Conservation (phyloP, 495 filamentous ascomycete species). For the Neurospora terricola region DNA sequence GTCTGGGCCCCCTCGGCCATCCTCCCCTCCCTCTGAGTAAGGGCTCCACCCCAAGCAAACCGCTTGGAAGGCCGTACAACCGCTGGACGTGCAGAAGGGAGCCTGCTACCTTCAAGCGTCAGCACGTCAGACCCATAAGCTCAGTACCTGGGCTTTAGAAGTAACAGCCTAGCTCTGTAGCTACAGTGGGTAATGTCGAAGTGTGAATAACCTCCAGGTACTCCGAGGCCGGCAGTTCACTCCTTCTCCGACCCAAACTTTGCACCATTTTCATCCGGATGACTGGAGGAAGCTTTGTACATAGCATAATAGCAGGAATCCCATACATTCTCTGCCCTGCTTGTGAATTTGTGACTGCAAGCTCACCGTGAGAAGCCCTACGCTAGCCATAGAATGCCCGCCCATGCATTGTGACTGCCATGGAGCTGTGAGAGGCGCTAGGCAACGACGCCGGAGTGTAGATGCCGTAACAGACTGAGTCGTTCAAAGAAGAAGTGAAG, state of each 20-base stretch:
- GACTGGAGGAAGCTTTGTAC: neutral
- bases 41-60: neutral
- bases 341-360: neutral
- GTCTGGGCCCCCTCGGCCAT: neutral
- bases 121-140: neutral
- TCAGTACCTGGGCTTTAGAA: neutral
- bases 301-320: neutral
- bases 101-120: neutral
- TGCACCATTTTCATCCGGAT: neutral
- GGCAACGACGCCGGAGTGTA: neutral
- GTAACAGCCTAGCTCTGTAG: neutral
- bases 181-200: neutral
- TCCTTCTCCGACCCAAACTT: neutral
- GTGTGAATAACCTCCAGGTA: neutral
- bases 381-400: neutral
- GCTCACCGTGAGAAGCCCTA: neutral
- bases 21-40: neutral
- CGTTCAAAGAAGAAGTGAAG: too few relatives aligned
- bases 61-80: neutral
- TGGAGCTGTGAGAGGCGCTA: neutral
- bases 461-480: neutral
- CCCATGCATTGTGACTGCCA: neutral
- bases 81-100: neutral
- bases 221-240: neutral
- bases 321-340: neutral